Base-by-base conservation (phyloP, 2,329 filamentous ascomycete species). In the Xylaria arbuscula region DNA sequence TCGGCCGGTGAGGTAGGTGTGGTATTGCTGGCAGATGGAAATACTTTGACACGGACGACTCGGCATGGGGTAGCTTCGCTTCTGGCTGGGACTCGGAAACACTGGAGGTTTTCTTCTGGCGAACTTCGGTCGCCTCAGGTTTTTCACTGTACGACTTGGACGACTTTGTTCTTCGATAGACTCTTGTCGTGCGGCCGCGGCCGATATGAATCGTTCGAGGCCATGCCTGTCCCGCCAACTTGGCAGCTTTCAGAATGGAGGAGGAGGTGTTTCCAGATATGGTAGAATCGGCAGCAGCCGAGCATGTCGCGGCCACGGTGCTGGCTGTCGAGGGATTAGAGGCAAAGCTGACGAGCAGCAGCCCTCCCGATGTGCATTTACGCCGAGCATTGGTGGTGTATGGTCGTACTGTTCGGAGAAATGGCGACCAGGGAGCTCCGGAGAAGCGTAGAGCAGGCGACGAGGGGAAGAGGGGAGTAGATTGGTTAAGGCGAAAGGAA, bases 1-100 rank as follows among this genome's bases (percentile, higher is more conserved):
- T 95, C 5, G 96, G 95, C 22, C 94, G 87, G 82, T 98, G 93
- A n/a, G 91, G 89, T 79, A 94, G 88, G 74, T 92, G 91, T 28
- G 90, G 88, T 64, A 91, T 76, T 51, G 76, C 71, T 9, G 78
- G 78, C 36, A 83, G 75, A 62, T 81, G 86, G 82, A 65, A 89
- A 72, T 90, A 90, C 73, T 88, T 88, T 40, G 86, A 88, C 75
- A 89, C 79, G 34, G 87, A 80, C 53, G 76, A 63, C 22, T 81
- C 77, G 11, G 70, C 65, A 54, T 76, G 73, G 6, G 71, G 48
- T 24, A 53, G 56, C 17, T 72, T 75, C 32, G 70, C 48, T 34
- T 74, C 74, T 55, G 69, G 64, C 36, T 72, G 73, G 10, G 70
- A 24, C 32, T 68, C 51, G 38, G 73, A 45, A 22, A 63, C 58